Conservation (phyloP, 108 stramenopile species). For the Cylindrotheca fusiformis region DNA sequence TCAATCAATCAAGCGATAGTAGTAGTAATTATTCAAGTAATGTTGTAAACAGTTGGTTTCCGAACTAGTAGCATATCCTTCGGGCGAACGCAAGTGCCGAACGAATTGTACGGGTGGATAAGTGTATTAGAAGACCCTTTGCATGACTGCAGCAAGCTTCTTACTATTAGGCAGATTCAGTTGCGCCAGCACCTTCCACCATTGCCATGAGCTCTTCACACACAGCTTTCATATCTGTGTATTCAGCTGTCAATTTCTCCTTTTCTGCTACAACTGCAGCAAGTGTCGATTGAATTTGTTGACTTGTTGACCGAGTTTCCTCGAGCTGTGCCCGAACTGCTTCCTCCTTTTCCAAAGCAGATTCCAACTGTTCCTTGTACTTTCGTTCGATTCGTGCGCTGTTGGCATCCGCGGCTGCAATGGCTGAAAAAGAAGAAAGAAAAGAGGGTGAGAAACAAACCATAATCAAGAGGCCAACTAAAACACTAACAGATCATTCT, state of each 20-base stretch:
- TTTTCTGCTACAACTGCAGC: slow-evolving; percentile 30
- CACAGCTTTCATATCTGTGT: slow-evolving; percentile 46
- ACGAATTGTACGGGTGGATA: too few relatives aligned
- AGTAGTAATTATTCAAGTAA: too few relatives aligned
- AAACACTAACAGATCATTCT: background rate
- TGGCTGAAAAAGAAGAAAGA: too few relatives aligned
- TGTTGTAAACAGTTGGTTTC: too few relatives aligned
- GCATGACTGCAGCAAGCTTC: too few relatives aligned
- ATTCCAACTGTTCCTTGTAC: slow-evolving; percentile 28
- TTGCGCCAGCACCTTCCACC: slow-evolving; percentile 21
- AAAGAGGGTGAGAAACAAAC: background rate
- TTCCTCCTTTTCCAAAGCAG: slow-evolving; percentile 21
- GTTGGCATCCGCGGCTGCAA: slow-evolving; percentile 31
- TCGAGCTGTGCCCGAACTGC: slow-evolving; percentile 26
- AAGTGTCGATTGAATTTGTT: slow-evolving; percentile 27
- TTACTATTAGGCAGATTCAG: too few relatives aligned
- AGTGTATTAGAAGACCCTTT: too few relatives aligned
- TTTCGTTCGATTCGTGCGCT: slow-evolving; percentile 20
- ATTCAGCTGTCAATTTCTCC: slow-evolving; percentile 29
- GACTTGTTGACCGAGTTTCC: slow-evolving; percentile 24
- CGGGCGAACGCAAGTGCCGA: too few relatives aligned
- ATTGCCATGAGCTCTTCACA: slow-evolving; percentile 61
- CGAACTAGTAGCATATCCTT: too few relatives aligned
- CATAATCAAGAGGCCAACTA: background rate
- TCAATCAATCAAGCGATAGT: too few relatives aligned